Conservation (phyloP, 257 asterid genomes). For the Solanum paucissectum region DNA sequence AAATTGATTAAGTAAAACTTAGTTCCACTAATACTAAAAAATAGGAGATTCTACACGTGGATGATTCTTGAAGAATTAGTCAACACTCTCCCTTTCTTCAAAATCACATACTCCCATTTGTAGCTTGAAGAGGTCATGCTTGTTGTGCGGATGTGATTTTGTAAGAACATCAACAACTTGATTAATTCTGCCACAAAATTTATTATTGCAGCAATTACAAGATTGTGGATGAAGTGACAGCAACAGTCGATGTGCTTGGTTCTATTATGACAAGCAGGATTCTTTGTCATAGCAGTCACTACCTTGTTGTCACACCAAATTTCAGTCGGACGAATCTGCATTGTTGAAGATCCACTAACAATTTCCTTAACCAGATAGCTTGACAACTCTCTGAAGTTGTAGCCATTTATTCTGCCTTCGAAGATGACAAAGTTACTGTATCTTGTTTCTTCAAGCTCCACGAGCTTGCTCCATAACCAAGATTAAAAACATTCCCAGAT, state of each 20-base stretch:
- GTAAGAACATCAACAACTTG: not conserved
- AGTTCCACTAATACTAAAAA: not conserved
- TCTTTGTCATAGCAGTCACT: not conserved
- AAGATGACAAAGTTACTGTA: too few species aligned
- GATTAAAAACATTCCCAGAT: too few species aligned
- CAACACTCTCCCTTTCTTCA: not conserved
- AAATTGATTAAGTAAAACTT: not conserved
- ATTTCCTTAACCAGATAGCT: too few species aligned
- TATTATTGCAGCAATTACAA: not conserved
- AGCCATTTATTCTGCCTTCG: too few species aligned
- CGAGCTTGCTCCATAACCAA: too few species aligned
- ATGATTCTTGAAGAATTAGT: not conserved
- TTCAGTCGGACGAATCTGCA: not conserved
- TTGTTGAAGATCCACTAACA: not conserved
- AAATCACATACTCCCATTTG: not conserved
- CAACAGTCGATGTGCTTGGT: not conserved
- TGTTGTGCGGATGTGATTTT: not conserved
- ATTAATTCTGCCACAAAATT: not conserved
- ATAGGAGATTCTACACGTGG: not conserved
- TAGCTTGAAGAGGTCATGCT: too few species aligned
- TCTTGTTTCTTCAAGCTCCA: too few species aligned
- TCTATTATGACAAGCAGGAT: not conserved
- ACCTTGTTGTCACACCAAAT: not conserved
- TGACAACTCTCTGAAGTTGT: too few species aligned
- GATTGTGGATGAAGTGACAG: not conserved